These are phyloP conservation scores for Rhazya stricta DNA, from an alignment of 257 asterid species.

Conservation along the genomic window DNA sequence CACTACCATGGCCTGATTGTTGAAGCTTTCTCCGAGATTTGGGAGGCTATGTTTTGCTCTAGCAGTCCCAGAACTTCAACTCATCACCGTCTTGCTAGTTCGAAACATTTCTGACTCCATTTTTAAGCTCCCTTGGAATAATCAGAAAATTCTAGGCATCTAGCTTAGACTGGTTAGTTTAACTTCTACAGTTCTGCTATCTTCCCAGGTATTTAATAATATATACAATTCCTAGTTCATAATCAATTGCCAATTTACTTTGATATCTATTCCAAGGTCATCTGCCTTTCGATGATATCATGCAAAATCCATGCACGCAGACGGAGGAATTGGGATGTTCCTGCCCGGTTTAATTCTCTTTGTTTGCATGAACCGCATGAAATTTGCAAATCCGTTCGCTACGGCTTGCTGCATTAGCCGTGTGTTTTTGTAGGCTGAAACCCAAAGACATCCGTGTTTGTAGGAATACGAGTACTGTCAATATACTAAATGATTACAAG, in stretches of 20 bases:
- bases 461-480: no score
- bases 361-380: not conserved
- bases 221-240: not conserved
- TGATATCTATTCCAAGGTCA: not conserved
- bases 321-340: no score
- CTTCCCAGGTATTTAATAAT: not conserved
- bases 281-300: not conserved
- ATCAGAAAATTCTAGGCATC: no score
- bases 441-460: no score
- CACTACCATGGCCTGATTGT: constrained; percentile 59
- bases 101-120: not conserved
- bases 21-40: constrained; percentile 61
- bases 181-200: not conserved
- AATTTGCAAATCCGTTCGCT: no score
- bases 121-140: not conserved
- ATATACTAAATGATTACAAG: not conserved
- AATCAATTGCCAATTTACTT: not conserved
- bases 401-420: no score
- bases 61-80: constrained; percentile 13
- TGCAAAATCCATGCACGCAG: constrained; percentile 10
- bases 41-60: constrained; percentile 47
- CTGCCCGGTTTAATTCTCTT: no score
- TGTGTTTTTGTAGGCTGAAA: no score
- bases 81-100: constrained; percentile 12
- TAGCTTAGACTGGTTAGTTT: not conserved